Evolutionary conservation across 2,329 filamentous ascomycete genomes (phyloP).

Genomic region (Sphaerulina vaccinii): DNA sequence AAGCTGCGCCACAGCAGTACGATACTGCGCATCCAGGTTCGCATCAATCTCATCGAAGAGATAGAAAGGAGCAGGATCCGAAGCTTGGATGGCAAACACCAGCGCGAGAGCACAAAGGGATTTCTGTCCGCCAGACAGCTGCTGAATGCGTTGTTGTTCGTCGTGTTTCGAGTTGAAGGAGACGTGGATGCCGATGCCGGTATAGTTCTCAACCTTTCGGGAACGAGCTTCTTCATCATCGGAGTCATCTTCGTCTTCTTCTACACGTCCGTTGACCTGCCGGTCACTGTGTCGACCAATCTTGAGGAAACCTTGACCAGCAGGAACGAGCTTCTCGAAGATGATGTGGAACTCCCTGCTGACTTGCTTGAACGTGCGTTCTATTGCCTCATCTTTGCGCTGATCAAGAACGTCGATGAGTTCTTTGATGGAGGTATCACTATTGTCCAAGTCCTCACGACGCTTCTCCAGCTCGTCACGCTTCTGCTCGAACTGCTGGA

Average conservation of each 20-base stretch:
- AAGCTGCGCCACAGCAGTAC: constrained; percentile 89
- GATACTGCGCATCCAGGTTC: constrained; percentile 96
- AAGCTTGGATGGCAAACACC: constrained; percentile 98
- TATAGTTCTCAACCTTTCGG: constrained; percentile 80
- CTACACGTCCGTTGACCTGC: constrained; percentile 52
- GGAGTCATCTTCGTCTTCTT: constrained; percentile 47
- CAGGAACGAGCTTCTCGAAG: constrained; percentile 92
- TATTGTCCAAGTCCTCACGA: constrained; percentile 80
- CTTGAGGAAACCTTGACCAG: constrained; percentile 84
- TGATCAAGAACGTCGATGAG: constrained; percentile 90
- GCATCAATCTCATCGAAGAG: constrained; percentile 99
- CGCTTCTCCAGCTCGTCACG: constrained; percentile 83
- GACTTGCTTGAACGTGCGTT: constrained; percentile 97
- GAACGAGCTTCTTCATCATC: constrained; percentile 55
- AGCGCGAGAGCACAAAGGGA: constrained; percentile 91
- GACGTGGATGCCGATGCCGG: constrained; percentile 91
- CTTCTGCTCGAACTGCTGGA: constrained; percentile 93
- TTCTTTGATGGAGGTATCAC: constrained; percentile 83
- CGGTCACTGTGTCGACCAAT: constrained; percentile 89
- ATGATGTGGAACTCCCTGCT: constrained; percentile 89
- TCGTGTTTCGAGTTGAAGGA: constrained; percentile 99
- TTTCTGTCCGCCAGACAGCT: constrained; percentile 96
- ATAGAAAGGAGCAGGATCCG: constrained; percentile 96
- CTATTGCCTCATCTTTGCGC: constrained; percentile 95
- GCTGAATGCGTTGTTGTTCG: constrained; percentile 96